These are phyloP conservation scores for Thalassiosira hispida DNA, from an alignment of 352 stramenopile genomes.

Conservation along the genomic window DNA sequence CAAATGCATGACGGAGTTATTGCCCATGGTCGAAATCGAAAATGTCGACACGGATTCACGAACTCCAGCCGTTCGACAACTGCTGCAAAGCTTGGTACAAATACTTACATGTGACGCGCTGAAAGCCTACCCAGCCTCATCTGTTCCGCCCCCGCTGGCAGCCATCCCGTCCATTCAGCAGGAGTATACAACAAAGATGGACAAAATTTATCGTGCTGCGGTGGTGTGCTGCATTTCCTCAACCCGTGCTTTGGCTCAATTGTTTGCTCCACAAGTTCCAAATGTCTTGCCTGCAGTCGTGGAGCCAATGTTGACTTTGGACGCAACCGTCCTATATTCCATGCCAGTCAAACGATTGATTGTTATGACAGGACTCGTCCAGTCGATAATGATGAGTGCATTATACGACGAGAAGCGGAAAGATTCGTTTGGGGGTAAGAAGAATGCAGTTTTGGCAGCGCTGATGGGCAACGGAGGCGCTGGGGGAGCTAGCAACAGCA, in stretches of 20 bases:
- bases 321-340: slow-evolving; percentile 16
- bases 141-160: background rate
- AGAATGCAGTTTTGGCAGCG: slow-evolving; percentile 30
- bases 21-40: slow-evolving; percentile 39
- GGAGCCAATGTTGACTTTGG: slow-evolving; percentile 26
- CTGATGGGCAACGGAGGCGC: slow-evolving; percentile 6
- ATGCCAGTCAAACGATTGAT: slow-evolving; percentile 48
- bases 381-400: slow-evolving; percentile 12
- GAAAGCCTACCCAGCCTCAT: slow-evolving; percentile 9
- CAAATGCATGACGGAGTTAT: slow-evolving; percentile 46
- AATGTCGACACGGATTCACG: slow-evolving; percentile 14
- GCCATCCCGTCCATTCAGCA: background rate
- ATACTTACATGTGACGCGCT: slow-evolving; percentile 25
- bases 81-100: slow-evolving; percentile 22
- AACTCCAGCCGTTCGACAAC: slow-evolving; percentile 9
- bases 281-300: slow-evolving; percentile 16
- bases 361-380: slow-evolving; percentile 25
- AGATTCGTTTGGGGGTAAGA: background rate
- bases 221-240: slow-evolving; percentile 20
- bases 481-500: background rate
- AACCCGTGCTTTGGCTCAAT: slow-evolving; percentile 9
- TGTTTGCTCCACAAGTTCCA: slow-evolving; percentile 33
- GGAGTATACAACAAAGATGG: slow-evolving; percentile 20
- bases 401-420: slow-evolving; percentile 27
- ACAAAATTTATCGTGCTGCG: slow-evolving; percentile 40